Percentiles rank a stretch among this genome's conserved stretches.
phyloP scores from a whole-genome alignment of 257 asterid species.

The Solanum clarkiae region DNA sequence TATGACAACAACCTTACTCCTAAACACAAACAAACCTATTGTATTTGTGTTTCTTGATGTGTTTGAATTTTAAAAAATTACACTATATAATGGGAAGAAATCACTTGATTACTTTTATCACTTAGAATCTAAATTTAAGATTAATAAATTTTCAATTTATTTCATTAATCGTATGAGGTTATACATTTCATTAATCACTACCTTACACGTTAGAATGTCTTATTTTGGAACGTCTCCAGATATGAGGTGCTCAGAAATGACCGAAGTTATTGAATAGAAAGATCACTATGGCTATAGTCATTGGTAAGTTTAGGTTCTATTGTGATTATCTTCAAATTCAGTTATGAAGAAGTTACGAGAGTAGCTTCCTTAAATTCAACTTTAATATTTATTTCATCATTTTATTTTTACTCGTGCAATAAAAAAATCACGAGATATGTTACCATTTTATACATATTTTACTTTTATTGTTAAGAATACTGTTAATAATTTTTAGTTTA shows the following conservation, averaged over 20 bases:
- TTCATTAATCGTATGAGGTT: not conserved
- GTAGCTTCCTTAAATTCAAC: not conserved
- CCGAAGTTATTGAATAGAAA: too few relatives aligned
- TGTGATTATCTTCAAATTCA: not conserved
- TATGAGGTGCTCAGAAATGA: too few relatives aligned
- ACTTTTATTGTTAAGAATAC: too few relatives aligned
- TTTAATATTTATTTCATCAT: too few relatives aligned
- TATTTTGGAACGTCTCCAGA: too few relatives aligned
- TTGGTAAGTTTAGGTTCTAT: not conserved
- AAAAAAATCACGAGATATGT: too few relatives aligned
- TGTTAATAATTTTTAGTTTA: too few relatives aligned
- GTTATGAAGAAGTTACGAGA: not conserved
- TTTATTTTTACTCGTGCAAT: too few relatives aligned
- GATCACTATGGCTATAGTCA: too few relatives aligned
- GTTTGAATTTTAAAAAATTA: not conserved
- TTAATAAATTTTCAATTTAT: not conserved
- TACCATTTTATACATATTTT: too few relatives aligned
- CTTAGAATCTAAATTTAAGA: not conserved
- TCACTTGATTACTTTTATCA: too few relatives aligned
- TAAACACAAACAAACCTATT: not conserved
- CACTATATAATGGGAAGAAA: too few relatives aligned
- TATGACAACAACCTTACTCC: not conserved
- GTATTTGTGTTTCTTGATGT: not conserved
- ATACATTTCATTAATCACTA: not conserved
- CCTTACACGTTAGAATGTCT: not conserved